Evolutionary conservation across 805 yeast genomes (phyloP).

Genomic region (Lachancea meyersii): DNA sequence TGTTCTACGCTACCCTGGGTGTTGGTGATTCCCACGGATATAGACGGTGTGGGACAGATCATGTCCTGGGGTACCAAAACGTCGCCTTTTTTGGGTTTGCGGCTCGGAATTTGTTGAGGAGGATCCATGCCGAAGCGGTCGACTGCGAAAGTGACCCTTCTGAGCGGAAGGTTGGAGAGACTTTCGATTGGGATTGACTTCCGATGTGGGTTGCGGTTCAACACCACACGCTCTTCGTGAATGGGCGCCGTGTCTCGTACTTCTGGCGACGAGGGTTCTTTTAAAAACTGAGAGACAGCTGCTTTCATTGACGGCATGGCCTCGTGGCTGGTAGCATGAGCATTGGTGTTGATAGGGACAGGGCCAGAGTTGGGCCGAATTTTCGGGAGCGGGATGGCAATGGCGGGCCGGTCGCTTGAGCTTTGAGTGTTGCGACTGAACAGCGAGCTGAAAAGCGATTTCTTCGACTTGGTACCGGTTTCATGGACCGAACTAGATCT

Average conservation of each 20-base stretch:
- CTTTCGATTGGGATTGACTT: conserved; percentile 32
- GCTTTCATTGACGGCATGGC: conserved; percentile 10
- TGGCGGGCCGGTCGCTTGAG: conserved; percentile 10
- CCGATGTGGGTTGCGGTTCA: conserved; percentile 42
- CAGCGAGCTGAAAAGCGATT: conserved; percentile 25
- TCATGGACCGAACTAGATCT: conserved; percentile 20
- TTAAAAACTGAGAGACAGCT: conserved; percentile 12
- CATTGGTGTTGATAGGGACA: neutral
- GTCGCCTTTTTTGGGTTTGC: conserved; percentile 75
- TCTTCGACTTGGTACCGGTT: conserved; percentile 18
- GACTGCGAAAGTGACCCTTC: conserved; percentile 71
- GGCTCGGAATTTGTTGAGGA: conserved; percentile 89
- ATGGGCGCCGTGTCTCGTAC: conserved; percentile 19
- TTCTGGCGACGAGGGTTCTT: conserved; percentile 16
- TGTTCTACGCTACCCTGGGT: conserved; percentile 24
- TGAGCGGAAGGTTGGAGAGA: conserved; percentile 34
- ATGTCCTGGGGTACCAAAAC: conserved; percentile 67
- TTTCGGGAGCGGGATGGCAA: conserved; percentile 11
- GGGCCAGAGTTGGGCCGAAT: conserved; percentile 1
- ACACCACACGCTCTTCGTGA: conserved; percentile 32
- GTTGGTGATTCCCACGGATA: conserved; percentile 63
- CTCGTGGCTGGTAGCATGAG: conserved; percentile 8
- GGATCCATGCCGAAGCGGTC: conserved; percentile 74
- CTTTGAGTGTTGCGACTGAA: conserved; percentile 20
- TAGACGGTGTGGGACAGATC: conserved; percentile 49